phyloP scores from a whole-genome alignment of 2,329 filamentous ascomycete genomes.

The Fusarium torulosum region DNA sequence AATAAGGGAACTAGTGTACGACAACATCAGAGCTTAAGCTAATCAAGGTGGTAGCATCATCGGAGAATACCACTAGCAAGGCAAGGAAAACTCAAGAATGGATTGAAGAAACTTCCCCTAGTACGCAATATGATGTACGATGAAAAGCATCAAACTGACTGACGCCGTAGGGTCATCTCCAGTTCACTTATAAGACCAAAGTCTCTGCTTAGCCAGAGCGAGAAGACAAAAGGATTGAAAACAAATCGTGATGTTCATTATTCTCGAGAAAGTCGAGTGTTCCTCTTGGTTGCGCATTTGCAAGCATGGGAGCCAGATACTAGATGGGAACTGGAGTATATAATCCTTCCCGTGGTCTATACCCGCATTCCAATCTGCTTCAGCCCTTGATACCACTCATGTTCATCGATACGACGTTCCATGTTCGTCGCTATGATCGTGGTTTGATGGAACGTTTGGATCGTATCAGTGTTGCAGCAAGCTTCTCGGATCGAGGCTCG shows the following conservation, averaged over 20 bases:
- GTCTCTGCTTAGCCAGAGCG: neutral
- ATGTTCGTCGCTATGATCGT: neutral
- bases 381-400: neutral
- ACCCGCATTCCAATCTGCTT: neutral
- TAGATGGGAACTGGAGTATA: neutral
- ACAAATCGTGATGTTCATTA: slow-evolving; percentile 26
- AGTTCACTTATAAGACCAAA: neutral
- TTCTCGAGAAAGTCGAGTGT: slow-evolving; percentile 13
- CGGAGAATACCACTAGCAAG: rapidly evolving
- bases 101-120: neutral
- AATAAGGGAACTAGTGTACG: too few relatives aligned
- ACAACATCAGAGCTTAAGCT: neutral
- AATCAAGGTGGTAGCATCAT: neutral
- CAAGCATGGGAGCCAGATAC: neutral
- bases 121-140: neutral
- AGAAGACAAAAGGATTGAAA: neutral
- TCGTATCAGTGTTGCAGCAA: neutral
- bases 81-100: neutral
- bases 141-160: neutral
- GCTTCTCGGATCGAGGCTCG: neutral
- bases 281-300: slow-evolving; percentile 8
- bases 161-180: neutral
- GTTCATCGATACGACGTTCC: neutral
- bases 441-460: slow-evolving; percentile 3
- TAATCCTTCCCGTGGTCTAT: neutral